A percentile compares a stretch with the other conserved stretches of the same genome.
Evolutionary conservation across 2,329 filamentous ascomycete genomes (phyloP).

Genomic region (Aspergillus sp.): DNA sequence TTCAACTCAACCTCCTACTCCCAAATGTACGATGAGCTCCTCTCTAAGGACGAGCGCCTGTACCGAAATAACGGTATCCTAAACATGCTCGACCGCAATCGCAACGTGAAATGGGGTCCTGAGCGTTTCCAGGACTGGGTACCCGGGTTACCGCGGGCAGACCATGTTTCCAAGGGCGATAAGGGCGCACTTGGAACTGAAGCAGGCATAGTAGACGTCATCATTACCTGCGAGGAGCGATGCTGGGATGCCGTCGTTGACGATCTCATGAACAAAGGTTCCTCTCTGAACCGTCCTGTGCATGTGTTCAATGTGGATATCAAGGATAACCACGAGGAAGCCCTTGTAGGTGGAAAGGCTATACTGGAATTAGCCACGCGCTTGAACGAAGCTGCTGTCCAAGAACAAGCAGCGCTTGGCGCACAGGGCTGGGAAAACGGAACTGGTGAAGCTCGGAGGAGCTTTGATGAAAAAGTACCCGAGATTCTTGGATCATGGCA

Average conservation of each 20-base stretch:
- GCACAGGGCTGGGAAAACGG: conserved; percentile 68
- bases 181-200: conserved; percentile 80
- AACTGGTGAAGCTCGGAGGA: conserved; percentile 63
- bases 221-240: conserved; percentile 95
- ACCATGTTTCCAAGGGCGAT: conserved; percentile 67
- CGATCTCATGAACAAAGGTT: conserved; percentile 81
- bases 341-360: conserved; percentile 81
- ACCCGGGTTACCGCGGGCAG: conserved; percentile 76
- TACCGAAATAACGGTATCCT: conserved; percentile 91
- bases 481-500: conserved; percentile 93
- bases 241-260: conserved; percentile 98
- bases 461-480: conserved; percentile 90
- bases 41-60: conserved; percentile 78
- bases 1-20: conserved; percentile 98
- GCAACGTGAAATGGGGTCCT: conserved; percentile 88
- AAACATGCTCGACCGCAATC: conserved; percentile 93
- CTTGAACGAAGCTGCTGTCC: conserved; percentile 74
- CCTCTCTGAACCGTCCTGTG: conserved; percentile 84
- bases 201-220: conserved; percentile 84
- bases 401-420: conserved; percentile 71
- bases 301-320: conserved; percentile 99
- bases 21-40: conserved; percentile 89
- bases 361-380: conserved; percentile 88
- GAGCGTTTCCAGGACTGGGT: conserved; percentile 99
- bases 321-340: conserved; percentile 97